A percentile compares a stretch with the other conserved stretches of the same genome.
Evolutionary conservation across 352 stramenopile genomes (phyloP).

Genomic region (Phytophthora crassamura): DNA sequence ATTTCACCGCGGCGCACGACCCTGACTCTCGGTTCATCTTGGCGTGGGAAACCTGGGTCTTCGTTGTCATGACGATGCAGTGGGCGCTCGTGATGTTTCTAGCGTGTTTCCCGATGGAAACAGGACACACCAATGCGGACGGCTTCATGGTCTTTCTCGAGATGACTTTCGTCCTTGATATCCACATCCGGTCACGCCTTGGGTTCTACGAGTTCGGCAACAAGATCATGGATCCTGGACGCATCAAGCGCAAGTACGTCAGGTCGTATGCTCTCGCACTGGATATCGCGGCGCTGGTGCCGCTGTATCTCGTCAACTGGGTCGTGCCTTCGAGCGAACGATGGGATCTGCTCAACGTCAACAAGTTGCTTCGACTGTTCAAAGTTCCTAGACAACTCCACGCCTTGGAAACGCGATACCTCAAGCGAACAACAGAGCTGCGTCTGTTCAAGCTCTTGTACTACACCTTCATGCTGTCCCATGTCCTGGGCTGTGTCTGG

Average conservation of each 20-base stretch:
- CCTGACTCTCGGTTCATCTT: slow-evolving; percentile 56
- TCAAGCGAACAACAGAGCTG: slow-evolving; percentile 64
- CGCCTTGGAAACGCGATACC: slow-evolving; percentile 64
- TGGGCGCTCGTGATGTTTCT: slow-evolving; percentile 54
- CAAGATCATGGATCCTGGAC: slow-evolving; percentile 58
- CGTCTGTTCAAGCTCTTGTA: slow-evolving; percentile 75
- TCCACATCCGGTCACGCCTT: slow-evolving; percentile 57
- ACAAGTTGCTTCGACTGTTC: slow-evolving; percentile 61
- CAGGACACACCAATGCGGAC: slow-evolving; percentile 16
- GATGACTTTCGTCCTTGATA: slow-evolving; percentile 53
- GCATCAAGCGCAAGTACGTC: slow-evolving; percentile 54
- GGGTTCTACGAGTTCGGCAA: slow-evolving; percentile 75
- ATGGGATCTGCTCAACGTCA: slow-evolving; percentile 61
- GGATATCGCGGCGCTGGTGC: slow-evolving; percentile 58
- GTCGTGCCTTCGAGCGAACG: slow-evolving; percentile 15
- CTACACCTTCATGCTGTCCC: slow-evolving; percentile 67
- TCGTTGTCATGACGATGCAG: slow-evolving; percentile 60
- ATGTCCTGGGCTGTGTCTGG: slow-evolving; percentile 69
- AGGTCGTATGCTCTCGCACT: slow-evolving; percentile 49
- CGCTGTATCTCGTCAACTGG: slow-evolving; percentile 67
- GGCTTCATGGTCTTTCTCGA: slow-evolving; percentile 49
- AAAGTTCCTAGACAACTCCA: slow-evolving; percentile 65
- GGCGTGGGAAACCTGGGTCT: slow-evolving; percentile 71
- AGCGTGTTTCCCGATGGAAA: slow-evolving; percentile 46
- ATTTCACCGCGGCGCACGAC: slow-evolving; percentile 31